Evolutionary conservation across 768 basidiomycete genomes (phyloP).

Genomic region (Xerocomus brunneocitrinus): DNA sequence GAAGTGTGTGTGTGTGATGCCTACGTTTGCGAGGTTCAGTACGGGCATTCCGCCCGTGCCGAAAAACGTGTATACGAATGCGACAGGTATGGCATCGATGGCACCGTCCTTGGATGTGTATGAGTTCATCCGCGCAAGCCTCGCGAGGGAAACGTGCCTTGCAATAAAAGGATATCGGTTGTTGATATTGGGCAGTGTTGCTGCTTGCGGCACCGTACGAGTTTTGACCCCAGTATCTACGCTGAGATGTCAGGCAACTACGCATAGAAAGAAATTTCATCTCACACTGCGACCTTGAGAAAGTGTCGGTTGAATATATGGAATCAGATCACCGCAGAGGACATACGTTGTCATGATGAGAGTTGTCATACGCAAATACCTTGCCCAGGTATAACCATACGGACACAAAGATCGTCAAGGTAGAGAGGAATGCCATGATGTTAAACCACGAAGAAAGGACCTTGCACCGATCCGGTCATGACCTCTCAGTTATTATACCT

Average conservation of each 20-base stretch:
- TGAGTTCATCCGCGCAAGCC: conserved; percentile 1
- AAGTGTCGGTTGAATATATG: conserved; percentile 3
- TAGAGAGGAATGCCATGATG: conserved; percentile 10
- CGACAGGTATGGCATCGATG: conserved; percentile 64
- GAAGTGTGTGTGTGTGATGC: conserved; percentile 5
- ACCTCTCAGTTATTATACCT: conserved; percentile 17
- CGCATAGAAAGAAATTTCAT: not conserved
- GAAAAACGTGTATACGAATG: conserved; percentile 67
- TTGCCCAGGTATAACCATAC: conserved; percentile 9
- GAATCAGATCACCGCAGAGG: not conserved
- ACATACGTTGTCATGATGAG: conserved; percentile 60
- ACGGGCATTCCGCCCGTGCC: conserved; percentile 57
- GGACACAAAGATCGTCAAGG: conserved; percentile 1
- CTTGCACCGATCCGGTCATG: not conserved
- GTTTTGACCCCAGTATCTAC: conserved; percentile 73
- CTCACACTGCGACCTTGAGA: conserved; percentile 53
- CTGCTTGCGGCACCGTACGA: conserved; percentile 59
- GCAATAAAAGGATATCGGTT: conserved; percentile 61
- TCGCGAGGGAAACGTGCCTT: conserved; percentile 34
- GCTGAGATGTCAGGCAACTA: not conserved
- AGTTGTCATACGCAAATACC: conserved; percentile 48
- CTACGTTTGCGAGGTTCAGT: conserved; percentile 65
- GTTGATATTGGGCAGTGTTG: conserved; percentile 54
- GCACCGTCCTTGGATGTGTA: conserved; percentile 47
- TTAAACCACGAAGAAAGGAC: not conserved